A percentile compares a stretch with the other conserved stretches of the same genome.
These are phyloP conservation scores for Blastobotrys apis DNA, from an alignment of 1,139 yeast species.

Conservation along the genomic window DNA sequence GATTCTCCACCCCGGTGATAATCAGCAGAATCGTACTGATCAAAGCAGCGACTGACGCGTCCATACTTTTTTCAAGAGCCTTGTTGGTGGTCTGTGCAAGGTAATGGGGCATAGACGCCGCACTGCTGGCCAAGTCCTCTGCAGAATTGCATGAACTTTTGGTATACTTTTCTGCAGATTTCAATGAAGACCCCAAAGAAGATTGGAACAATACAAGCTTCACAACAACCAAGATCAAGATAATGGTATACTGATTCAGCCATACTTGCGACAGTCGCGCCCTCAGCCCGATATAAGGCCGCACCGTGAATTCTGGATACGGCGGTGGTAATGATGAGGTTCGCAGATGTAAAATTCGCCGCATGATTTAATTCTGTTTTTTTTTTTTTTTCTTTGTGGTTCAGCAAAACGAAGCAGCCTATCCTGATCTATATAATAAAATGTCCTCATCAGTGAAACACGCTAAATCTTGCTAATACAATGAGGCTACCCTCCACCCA, in stretches of 20 bases:
- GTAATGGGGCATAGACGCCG: slow-evolving; percentile 52
- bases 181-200: slow-evolving; percentile 27
- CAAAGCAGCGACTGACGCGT: slow-evolving; percentile 45
- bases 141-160: slow-evolving; percentile 42
- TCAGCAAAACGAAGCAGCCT: not conserved
- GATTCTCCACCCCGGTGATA: slow-evolving; percentile 53
- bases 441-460: too few species aligned
- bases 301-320: not conserved
- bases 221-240: slow-evolving; percentile 31
- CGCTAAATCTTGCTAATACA: too few species aligned
- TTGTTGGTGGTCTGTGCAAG: slow-evolving; percentile 51
- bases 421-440: not conserved
- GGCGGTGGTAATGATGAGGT: slow-evolving; percentile 7
- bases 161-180: slow-evolving; percentile 27
- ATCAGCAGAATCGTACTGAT: slow-evolving; percentile 41
- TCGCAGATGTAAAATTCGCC: not conserved
- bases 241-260: slow-evolving; percentile 33
- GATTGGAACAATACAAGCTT: slow-evolving; percentile 32
- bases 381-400: too few species aligned
- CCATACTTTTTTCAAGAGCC: slow-evolving; percentile 45
- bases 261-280: slow-evolving; percentile 35
- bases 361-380: not conserved
- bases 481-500: too few species aligned
- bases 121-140: slow-evolving; percentile 43
- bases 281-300: slow-evolving; percentile 33